Conservation (phyloP, 352 stramenopile genomes). For the Pythium periplocum region DNA sequence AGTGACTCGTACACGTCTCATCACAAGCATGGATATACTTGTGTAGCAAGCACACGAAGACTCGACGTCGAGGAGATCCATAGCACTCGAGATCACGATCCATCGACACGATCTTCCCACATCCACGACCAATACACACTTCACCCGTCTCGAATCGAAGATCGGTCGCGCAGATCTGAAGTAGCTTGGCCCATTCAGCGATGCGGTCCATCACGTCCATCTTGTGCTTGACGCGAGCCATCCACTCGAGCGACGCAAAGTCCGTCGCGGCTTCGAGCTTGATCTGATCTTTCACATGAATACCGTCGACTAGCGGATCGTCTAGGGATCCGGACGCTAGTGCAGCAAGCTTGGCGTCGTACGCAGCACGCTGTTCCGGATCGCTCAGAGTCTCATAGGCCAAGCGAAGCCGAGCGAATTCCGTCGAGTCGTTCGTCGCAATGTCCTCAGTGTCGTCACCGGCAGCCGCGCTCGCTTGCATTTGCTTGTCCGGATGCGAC, state of each 20-base stretch:
- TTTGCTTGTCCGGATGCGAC: slow-evolving; percentile 68
- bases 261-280: slow-evolving; percentile 61
- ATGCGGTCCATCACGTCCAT: slow-evolving; percentile 84
- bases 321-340: slow-evolving; percentile 3
- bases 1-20: slow-evolving; percentile 60
- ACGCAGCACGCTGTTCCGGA: slow-evolving; percentile 37
- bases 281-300: slow-evolving; percentile 55
- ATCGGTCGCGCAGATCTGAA: slow-evolving; percentile 53
- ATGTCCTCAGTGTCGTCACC: slow-evolving; percentile 2
- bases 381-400: slow-evolving; percentile 77
- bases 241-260: slow-evolving; percentile 79
- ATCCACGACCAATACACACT: slow-evolving; percentile 42
- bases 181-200: slow-evolving; percentile 61
- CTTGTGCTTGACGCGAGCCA: slow-evolving; percentile 80
- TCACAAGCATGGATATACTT: slow-evolving; percentile 83
- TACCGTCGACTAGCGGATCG: slow-evolving; percentile 8
- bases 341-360: slow-evolving; percentile 47
- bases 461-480: slow-evolving; percentile 8
- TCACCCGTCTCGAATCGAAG: slow-evolving; percentile 73
- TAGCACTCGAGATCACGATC: slow-evolving; percentile 72
- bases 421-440: slow-evolving; percentile 21
- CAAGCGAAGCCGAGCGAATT: slow-evolving; percentile 61
- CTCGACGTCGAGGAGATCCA: slow-evolving; percentile 53
- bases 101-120: slow-evolving; percentile 82
- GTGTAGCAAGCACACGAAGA: slow-evolving; percentile 74